Base-by-base conservation (phyloP, 345 rosid species). In the Kernera saxatilis region DNA sequence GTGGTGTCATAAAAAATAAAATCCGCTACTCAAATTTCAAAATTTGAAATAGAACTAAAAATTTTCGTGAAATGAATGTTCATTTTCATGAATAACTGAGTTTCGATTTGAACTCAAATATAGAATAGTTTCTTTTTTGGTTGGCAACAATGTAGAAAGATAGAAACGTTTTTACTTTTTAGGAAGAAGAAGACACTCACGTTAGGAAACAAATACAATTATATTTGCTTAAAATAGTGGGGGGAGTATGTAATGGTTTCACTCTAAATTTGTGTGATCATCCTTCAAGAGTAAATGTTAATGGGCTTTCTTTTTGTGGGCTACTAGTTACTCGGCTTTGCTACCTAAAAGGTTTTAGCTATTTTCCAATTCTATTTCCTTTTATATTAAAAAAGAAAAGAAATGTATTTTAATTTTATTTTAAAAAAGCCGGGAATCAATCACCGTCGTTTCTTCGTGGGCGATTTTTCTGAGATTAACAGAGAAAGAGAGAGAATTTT, bases 401-500 rank as follows among this genome's bases (percentile, higher is more conserved):
- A 55, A 64, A 13, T 32, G n/a, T 59, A 32, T 6, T 56, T 40
- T 40, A 50, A 32, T 6, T 56, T 40, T 40, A 50, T 40, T 67
- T 67, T 30, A 33, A 59, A 67, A 51, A 60, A 58, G 68, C 68
- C 78, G 78, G 68, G 72, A 74, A 57, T 5, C 22, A 74, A 57
- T 5, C 22, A 67, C 55, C 53, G 54, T 51, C 63, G 27, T 48
- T 29, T 10, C 36, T 19, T 36, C 26, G 23, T 40, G 40, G 69
- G 68, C 57, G 68, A 74, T 29, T 67, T 58, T 51, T 41, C 63
- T 17, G 9, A 43, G 63, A 67, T 74, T 3, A 35, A 21, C 21
- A 73, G 48, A 41, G 40, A 36, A 17, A 32, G 25, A 25, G 18
- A 54, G 15, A 4, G 46, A 73, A 17, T 22, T 32, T 7, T 5